These are phyloP conservation scores for Helicocarpus griseus DNA, from an alignment of 2,329 filamentous ascomycete genomes.

Conservation along the genomic window DNA sequence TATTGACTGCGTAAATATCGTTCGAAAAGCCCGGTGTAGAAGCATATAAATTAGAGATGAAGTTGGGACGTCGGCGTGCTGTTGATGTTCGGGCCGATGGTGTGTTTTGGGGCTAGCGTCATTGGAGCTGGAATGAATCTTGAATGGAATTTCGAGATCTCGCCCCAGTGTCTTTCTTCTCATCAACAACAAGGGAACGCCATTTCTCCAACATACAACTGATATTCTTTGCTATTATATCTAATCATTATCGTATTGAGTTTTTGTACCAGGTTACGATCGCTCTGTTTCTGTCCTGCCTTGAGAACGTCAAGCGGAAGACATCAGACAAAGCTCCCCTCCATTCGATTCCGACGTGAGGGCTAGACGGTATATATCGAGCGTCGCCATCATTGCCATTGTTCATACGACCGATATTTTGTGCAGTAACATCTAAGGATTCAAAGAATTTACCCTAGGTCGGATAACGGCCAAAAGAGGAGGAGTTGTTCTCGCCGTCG, in stretches of 20 bases:
- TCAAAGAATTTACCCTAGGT: neutral
- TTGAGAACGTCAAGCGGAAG: neutral
- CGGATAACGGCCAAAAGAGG: neutral
- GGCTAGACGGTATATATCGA: neutral
- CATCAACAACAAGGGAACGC: neutral
- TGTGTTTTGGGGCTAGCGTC: neutral
- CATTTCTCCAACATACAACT: no score
- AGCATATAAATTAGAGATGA: no score
- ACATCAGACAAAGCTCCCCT: neutral
- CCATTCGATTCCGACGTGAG: neutral
- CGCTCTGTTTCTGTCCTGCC: neutral
- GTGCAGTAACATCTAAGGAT: conserved; percentile 12
- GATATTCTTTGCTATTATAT: neutral
- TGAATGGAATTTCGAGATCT: neutral
- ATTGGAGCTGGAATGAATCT: no score
- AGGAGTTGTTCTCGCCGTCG: no score
- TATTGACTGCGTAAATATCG: no score
- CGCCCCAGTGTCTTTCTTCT: neutral
- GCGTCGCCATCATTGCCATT: conserved; percentile 15
- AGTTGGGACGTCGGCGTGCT: neutral
- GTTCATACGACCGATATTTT: conserved; percentile 16
- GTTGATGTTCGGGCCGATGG: neutral
- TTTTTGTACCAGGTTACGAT: neutral
- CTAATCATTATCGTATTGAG: neutral
- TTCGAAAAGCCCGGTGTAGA: no score